Evolutionary conservation across 345 rosid species (phyloP).

Genomic region (Streptanthus diversifolius): DNA sequence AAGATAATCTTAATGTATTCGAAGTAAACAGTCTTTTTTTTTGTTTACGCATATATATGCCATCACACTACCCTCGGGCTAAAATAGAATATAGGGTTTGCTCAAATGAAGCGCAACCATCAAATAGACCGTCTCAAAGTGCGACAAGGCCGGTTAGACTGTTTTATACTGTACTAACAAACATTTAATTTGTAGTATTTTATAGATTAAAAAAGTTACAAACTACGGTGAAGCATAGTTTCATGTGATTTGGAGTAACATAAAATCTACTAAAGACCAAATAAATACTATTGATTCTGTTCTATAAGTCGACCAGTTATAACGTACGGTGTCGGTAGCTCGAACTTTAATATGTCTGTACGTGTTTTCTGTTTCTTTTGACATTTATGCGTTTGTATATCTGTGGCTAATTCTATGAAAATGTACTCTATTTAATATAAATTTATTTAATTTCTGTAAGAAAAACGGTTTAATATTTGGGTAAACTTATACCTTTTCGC

Average conservation of each 20-base stretch:
- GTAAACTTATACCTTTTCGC: not conserved
- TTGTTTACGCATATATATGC: not conserved
- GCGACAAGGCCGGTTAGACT: not conserved
- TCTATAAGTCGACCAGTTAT: constrained; percentile 2
- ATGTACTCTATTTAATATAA: not conserved
- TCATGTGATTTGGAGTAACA: not conserved
- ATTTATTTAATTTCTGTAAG: not conserved
- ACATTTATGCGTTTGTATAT: not conserved
- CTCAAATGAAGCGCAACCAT: constrained; percentile 16
- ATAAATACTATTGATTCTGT: not conserved
- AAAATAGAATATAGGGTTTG: not conserved
- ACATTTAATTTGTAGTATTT: not conserved
- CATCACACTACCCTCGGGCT: constrained; percentile 2
- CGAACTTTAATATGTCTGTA: constrained; percentile 7
- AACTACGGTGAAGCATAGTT: not conserved
- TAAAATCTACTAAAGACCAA: constrained; percentile 5
- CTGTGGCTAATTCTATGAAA: not conserved
- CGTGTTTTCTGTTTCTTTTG: not conserved
- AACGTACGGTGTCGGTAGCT: constrained; percentile 35
- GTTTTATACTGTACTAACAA: not conserved
- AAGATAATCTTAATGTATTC: not conserved
- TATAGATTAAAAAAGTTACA: not conserved
- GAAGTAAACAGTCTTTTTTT: not conserved
- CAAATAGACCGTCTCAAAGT: constrained; percentile 8
- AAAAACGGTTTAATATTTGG: not conserved